These are phyloP conservation scores for Xylariaceae sp. DNA, from an alignment of 2,329 filamentous ascomycete genomes.

Conservation along the genomic window DNA sequence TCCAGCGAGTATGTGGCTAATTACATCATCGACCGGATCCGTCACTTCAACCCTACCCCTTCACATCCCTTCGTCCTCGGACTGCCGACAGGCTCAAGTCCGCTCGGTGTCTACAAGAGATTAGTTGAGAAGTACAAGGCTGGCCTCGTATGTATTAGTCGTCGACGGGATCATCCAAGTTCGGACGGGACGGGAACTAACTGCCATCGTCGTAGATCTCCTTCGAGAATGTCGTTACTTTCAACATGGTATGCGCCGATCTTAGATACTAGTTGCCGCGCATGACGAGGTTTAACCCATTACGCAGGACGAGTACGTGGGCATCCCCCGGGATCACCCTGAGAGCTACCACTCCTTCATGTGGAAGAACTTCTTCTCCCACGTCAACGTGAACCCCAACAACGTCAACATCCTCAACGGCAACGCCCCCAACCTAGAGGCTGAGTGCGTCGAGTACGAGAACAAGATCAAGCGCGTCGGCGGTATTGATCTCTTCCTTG, in stretches of 20 bases:
- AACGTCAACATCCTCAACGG: slow-evolving; percentile 84
- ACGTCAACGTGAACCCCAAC: slow-evolving; percentile 71
- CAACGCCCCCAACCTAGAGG: slow-evolving; percentile 68
- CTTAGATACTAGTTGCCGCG: background rate
- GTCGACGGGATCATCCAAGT: background rate
- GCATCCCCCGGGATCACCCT: slow-evolving; percentile 73
- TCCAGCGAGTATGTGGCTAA: slow-evolving; percentile 74
- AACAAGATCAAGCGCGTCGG: slow-evolving; percentile 67
- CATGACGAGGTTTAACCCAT: slow-evolving; percentile 7
- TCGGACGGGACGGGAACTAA: slow-evolving; percentile 20
- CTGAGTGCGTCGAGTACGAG: slow-evolving; percentile 76
- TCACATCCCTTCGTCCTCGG: slow-evolving; percentile 75
- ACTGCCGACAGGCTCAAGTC: slow-evolving; percentile 77
- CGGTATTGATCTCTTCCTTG: slow-evolving; percentile 81
- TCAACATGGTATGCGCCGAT: slow-evolving; percentile 67
- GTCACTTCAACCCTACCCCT: slow-evolving; percentile 65
- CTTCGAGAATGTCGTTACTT: slow-evolving; percentile 83
- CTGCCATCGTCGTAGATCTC: slow-evolving; percentile 54
- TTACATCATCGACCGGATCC: slow-evolving; percentile 79
- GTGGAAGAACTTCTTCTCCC: slow-evolving; percentile 89
- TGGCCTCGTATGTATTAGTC: slow-evolving; percentile 43
- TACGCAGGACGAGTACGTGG: slow-evolving; percentile 74
- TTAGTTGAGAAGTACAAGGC: slow-evolving; percentile 67
- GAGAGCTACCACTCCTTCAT: slow-evolving; percentile 89
- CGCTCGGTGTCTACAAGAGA: slow-evolving; percentile 69